Evolutionary conservation across 495 filamentous ascomycete species (phyloP).

Genomic region (Aspergillus cristatus): DNA sequence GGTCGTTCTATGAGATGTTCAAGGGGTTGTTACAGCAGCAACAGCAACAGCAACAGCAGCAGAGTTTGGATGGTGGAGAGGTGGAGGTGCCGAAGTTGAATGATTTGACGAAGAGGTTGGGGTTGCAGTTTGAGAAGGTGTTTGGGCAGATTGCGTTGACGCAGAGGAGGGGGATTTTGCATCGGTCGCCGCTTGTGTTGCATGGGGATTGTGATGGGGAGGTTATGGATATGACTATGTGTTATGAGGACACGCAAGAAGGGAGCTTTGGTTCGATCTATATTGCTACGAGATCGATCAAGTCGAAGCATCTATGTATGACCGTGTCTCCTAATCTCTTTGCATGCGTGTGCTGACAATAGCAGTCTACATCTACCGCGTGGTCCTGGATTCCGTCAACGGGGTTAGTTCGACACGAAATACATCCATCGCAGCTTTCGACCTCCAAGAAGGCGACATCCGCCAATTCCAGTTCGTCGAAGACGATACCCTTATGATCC

Average conservation of each 20-base stretch:
- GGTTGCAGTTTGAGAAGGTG: constrained; percentile 43
- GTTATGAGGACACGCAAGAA: constrained; percentile 23
- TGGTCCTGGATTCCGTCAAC: constrained; percentile 38
- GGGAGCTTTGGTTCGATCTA: constrained; percentile 26
- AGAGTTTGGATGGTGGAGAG: constrained; percentile 14
- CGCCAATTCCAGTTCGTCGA: constrained; percentile 48
- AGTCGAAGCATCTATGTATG: constrained; percentile 27
- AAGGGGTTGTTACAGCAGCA: constrained; percentile 30
- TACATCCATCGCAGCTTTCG: constrained; percentile 31
- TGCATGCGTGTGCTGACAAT: not conserved
- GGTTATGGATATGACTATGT: constrained; percentile 28
- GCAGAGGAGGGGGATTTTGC: constrained; percentile 46
- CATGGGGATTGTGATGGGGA: constrained; percentile 30
- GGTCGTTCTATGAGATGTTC: constrained; percentile 41
- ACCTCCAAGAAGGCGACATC: constrained; percentile 33
- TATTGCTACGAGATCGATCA: constrained; percentile 23
- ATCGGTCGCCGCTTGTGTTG: constrained; percentile 40
- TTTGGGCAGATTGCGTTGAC: constrained; percentile 50
- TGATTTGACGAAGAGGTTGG: constrained; percentile 41
- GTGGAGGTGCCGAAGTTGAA: constrained; percentile 41
- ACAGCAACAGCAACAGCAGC: constrained; percentile 20
- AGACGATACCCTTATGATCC: constrained; percentile 41
- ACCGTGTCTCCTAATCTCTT: not conserved
- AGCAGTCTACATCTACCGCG: constrained; percentile 43
- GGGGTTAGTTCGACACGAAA: constrained; percentile 45